These are phyloP conservation scores for Citrullus amarus DNA, from an alignment of 306 rosid species.

Conservation along the genomic window DNA sequence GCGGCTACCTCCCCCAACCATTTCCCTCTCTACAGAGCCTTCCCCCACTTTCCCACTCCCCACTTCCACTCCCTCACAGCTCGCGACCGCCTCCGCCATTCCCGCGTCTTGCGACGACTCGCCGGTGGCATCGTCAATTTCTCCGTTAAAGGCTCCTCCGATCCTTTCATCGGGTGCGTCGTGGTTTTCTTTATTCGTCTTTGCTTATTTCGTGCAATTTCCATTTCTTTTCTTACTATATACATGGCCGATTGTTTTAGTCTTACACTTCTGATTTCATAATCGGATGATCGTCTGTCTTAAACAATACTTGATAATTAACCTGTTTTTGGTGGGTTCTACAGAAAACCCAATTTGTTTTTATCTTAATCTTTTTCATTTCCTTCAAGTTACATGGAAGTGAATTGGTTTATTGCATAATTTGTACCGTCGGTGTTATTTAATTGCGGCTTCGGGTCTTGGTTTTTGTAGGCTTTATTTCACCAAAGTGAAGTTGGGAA, in stretches of 20 bases:
- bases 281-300: background rate
- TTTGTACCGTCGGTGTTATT: background rate
- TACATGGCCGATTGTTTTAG: background rate
- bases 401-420: background rate
- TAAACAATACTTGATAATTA: background rate
- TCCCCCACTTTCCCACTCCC: constrained; percentile 35
- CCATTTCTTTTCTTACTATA: background rate
- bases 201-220: background rate
- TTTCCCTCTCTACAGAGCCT: constrained; percentile 45
- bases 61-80: constrained; percentile 46
- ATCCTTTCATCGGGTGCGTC: constrained; percentile 59
- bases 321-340: background rate
- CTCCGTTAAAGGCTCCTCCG: constrained; percentile 65
- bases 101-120: constrained; percentile 42
- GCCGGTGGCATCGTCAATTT: constrained; percentile 54
- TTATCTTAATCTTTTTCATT: background rate
- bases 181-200: background rate
- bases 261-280: no score
- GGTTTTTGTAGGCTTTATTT: constrained; percentile 59
- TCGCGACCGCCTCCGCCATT: constrained; percentile 55
- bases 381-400: background rate
- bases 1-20: constrained; percentile 22
- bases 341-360: background rate
- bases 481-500: constrained; percentile 73
- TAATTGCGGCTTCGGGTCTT: constrained; percentile 2